These are phyloP conservation scores for Sporothrix globosa DNA, from an alignment of 2,329 filamentous ascomycete genomes.

Conservation along the genomic window DNA sequence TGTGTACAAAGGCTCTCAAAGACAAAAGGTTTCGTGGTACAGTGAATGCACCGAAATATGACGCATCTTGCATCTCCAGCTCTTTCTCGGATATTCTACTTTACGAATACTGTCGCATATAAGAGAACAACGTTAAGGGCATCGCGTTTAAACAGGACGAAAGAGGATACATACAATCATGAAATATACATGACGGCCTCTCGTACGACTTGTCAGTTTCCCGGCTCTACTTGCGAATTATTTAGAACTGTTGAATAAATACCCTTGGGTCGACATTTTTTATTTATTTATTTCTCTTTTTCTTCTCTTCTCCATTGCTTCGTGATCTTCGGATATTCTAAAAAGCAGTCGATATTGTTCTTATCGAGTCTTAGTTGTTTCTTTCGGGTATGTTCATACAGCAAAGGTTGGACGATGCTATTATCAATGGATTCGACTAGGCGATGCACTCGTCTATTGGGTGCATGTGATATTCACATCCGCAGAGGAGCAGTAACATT, in stretches of 20 bases:
- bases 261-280: no score
- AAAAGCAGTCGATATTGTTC: not conserved
- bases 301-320: not conserved
- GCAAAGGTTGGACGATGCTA: no score
- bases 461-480: not conserved
- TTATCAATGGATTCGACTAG: not conserved
- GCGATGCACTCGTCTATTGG: not conserved
- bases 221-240: not conserved
- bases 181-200: not conserved
- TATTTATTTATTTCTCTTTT: not conserved
- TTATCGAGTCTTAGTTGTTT: not conserved
- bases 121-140: not conserved
- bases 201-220: not conserved
- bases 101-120: not conserved
- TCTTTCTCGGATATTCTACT: not conserved
- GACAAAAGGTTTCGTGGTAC: no score
- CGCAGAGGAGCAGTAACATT: not conserved
- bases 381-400: not conserved
- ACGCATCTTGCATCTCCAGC: no score
- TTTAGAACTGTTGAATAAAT: not conserved
- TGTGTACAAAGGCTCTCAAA: no score
- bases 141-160: not conserved
- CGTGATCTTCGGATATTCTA: not conserved
- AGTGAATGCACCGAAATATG: no score
- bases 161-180: not conserved